Evolutionary conservation across 768 basidiomycete genomes (phyloP).

Genomic region (Mycena galopus): DNA sequence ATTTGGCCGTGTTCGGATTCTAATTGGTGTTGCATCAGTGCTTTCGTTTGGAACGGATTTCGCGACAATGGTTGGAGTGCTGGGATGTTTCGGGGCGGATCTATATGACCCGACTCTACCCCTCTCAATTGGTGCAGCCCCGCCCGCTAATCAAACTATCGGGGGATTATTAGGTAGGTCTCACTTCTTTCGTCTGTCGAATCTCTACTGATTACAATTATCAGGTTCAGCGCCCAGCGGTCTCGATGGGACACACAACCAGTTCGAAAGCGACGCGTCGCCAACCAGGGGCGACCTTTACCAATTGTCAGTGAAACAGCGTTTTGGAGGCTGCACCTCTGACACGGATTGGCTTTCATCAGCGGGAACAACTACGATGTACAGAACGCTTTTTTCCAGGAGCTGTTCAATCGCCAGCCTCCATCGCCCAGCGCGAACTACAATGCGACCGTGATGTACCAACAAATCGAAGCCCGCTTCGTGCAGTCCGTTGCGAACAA

Average conservation of each 20-base stretch:
- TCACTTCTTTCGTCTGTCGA: not conserved
- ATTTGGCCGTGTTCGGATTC: no score
- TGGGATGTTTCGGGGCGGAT: not conserved
- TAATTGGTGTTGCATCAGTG: not conserved
- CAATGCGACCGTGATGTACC: not conserved
- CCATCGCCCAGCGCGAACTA: not conserved
- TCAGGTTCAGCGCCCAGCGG: not conserved
- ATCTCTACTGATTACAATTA: not conserved
- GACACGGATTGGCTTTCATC: not conserved
- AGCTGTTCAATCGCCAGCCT: not conserved
- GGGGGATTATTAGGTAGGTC: not conserved
- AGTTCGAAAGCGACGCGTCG: slow-evolving; percentile 8
- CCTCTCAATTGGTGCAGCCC: not conserved
- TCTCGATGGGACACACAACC: slow-evolving; percentile 2
- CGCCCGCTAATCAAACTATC: not conserved
- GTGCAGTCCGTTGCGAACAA: not conserved
- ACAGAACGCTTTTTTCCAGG: not conserved
- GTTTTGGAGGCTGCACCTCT: not conserved
- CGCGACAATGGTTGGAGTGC: not conserved
- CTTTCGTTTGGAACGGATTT: not conserved
- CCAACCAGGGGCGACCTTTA: not conserved
- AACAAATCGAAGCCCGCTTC: not conserved
- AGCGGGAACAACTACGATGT: not conserved
- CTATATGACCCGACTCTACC: not conserved
- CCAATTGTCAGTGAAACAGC: not conserved